These are phyloP conservation scores for Theileria equi DNA, from an alignment of 169 alveolate species.

Conservation along the genomic window DNA sequence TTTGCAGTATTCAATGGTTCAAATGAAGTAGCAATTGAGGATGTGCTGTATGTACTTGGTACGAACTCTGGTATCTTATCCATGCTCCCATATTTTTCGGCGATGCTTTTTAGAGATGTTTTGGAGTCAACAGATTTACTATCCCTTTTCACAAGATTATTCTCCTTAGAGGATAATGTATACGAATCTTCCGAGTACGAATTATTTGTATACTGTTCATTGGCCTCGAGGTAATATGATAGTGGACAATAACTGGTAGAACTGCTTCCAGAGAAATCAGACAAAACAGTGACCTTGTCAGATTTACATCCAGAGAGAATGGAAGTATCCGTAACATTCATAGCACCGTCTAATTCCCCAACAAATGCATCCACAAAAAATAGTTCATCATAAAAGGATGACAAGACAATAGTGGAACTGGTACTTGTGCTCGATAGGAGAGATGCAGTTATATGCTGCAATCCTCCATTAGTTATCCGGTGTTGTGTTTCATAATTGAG, in stretches of 20 bases:
- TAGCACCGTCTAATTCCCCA: conserved; percentile 23
- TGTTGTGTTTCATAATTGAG: conserved; percentile 20
- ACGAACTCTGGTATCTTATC: conserved; percentile 53
- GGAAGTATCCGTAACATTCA: conserved; percentile 5
- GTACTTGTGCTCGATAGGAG: conserved; percentile 15
- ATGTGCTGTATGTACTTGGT: conserved; percentile 10
- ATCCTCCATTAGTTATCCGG: conserved; percentile 26
- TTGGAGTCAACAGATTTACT: background rate
- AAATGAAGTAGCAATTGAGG: background rate
- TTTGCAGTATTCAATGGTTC: background rate
- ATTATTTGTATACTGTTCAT: background rate
- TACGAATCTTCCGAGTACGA: too few relatives aligned
- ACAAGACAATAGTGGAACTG: conserved; percentile 8
- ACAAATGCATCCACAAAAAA: conserved; percentile 25
- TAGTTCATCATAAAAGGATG: conserved; percentile 26
- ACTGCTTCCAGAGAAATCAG: conserved; percentile 29
- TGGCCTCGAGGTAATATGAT: conserved; percentile 26
- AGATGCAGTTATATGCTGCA: conserved; percentile 41
- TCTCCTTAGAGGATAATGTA: too few relatives aligned
- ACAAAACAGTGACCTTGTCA: conserved; percentile 40
- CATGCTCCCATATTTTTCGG: conserved; percentile 41
- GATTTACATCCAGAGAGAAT: background rate
- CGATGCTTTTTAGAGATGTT: conserved; percentile 36
- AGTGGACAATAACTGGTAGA: conserved; percentile 39
- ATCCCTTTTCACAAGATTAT: too few relatives aligned